These are phyloP conservation scores for Trifolium pratense DNA, from an alignment of 306 rosid species.

Conservation along the genomic window DNA sequence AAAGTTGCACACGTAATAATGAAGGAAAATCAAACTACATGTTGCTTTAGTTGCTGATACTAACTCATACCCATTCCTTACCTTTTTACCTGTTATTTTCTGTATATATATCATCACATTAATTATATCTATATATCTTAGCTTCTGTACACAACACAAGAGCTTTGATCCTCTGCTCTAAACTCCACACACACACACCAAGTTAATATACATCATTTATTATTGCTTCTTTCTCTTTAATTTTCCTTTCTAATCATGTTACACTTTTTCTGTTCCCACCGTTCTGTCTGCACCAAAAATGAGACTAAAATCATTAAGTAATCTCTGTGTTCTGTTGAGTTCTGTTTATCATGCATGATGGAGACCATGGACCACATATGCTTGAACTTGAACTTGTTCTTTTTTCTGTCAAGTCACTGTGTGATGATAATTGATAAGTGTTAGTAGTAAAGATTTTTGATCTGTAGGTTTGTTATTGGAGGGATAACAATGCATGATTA, in stretches of 20 bases:
- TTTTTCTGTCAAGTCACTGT: constrained; percentile 34
- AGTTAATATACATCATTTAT: constrained; percentile 27
- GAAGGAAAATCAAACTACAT: neutral
- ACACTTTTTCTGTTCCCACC: constrained; percentile 58
- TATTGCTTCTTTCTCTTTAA: constrained; percentile 3
- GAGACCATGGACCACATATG: constrained; percentile 48
- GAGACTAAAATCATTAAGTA: constrained; percentile 41
- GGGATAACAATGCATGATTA: constrained; percentile 14
- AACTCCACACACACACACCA: constrained; percentile 31
- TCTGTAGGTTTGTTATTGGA: constrained; percentile 37
- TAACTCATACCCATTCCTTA: constrained; percentile 45
- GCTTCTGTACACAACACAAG: neutral
- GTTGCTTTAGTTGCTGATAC: neutral
- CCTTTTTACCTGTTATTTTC: constrained; percentile 36
- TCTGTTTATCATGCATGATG: too few species aligned
- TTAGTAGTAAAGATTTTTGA: neutral
- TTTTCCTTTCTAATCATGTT: constrained; percentile 55
- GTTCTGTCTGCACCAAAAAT: constrained; percentile 60
- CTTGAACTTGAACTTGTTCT: constrained; percentile 18
- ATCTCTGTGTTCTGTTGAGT: constrained; percentile 2
- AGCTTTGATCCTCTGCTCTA: constrained; percentile 40
- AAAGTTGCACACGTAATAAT: constrained; percentile 2
- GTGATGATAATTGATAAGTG: neutral
- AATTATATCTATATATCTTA: constrained; percentile 17
- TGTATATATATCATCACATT: constrained; percentile 34